These are phyloP conservation scores for Xylaria nigripes DNA, from an alignment of 495 filamentous ascomycete genomes.

Conservation along the genomic window DNA sequence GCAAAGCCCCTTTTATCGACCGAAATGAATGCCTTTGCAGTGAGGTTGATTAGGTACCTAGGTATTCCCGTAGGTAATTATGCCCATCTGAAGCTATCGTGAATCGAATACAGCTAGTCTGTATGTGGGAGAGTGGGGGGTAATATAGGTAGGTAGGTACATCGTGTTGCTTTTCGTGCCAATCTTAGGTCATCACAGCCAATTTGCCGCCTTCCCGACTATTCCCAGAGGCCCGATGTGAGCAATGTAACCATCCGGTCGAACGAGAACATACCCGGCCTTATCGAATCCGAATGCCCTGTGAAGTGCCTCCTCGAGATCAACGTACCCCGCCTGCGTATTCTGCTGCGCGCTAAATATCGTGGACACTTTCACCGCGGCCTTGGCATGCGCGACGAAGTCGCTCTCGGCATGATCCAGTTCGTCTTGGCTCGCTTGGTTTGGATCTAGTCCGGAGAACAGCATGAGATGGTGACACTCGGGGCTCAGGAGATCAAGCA, in stretches of 20 bases:
- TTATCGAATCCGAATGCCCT: conserved; percentile 17
- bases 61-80: not conserved
- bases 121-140: not conserved
- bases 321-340: conserved; percentile 4
- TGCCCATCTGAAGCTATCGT: not conserved
- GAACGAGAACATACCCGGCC: conserved; percentile 16
- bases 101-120: not conserved
- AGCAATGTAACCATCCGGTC: conserved; percentile 22
- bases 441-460: conserved; percentile 21
- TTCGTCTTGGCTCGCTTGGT: conserved; percentile 9
- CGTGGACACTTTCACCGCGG: conserved; percentile 12
- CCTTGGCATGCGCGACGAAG: conserved; percentile 8
- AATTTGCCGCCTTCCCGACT: conserved; percentile 15
- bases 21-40: too few species aligned
- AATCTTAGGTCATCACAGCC: conserved; percentile 4
- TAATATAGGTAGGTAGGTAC: too few species aligned
- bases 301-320: conserved; percentile 17
- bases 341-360: conserved; percentile 7
- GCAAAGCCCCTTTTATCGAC: too few species aligned
- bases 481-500: conserved; percentile 26
- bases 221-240: conserved; percentile 17
- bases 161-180: not conserved
- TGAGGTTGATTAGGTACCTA: too few species aligned
- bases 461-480: conserved; percentile 26
- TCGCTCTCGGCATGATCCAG: conserved; percentile 11